Conservation (phyloP, 2,329 filamentous ascomycete genomes). For the Ophiostoma pallidulum region DNA sequence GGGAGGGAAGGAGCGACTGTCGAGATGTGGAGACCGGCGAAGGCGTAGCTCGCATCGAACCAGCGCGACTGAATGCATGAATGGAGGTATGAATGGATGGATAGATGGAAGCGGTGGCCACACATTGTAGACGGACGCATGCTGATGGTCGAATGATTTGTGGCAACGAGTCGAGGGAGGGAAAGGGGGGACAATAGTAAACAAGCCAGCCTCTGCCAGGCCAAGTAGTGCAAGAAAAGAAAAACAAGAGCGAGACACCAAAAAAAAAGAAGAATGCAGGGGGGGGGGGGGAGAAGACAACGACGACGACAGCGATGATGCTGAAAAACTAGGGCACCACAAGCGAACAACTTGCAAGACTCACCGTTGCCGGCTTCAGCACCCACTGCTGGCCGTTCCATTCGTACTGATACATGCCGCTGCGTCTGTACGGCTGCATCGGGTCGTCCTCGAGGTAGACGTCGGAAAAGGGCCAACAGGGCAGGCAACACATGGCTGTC, state of each 20-base stretch:
- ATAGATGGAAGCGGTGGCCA: no score
- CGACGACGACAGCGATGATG: neutral
- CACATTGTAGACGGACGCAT: no score
- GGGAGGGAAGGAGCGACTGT: no score
- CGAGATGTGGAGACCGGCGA: neutral
- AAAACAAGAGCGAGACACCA: neutral
- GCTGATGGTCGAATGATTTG: no score
- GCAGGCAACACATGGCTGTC: conserved; percentile 45
- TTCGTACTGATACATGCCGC: conserved; percentile 27
- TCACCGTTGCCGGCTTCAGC: conserved; percentile 29
- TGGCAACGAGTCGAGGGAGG: no score
- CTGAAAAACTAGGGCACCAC: neutral
- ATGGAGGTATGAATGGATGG: no score
- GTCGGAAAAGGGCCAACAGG: conserved; percentile 34
- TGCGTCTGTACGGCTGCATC: conserved; percentile 24
- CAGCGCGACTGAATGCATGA: no score
- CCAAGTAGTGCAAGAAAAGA: neutral
- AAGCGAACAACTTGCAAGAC: conserved; percentile 14
- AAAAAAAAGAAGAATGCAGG: no score
- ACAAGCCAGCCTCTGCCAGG: no score
- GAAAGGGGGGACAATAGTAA: no score
- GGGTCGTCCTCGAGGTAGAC: conserved; percentile 19
- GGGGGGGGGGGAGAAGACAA: neutral
- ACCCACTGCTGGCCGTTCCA: conserved; percentile 32
- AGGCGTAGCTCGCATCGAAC: no score